These are phyloP conservation scores for Lasiodiplodia sp. DNA, from an alignment of 2,329 filamentous ascomycete genomes.

Conservation along the genomic window DNA sequence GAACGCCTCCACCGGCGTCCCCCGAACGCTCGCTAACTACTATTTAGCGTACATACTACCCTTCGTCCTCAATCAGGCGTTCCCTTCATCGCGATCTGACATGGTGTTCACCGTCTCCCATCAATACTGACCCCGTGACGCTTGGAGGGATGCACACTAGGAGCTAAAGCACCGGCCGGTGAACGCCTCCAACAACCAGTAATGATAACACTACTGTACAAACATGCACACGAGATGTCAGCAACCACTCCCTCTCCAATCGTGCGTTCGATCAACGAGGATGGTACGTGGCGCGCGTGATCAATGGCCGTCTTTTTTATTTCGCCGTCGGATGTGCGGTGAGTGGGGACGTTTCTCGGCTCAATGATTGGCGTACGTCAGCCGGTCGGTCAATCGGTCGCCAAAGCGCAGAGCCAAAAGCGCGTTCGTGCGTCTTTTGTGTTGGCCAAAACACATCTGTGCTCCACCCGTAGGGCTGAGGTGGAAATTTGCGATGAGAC, in stretches of 20 bases:
- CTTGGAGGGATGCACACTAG: neutral
- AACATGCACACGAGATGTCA: neutral
- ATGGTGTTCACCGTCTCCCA: neutral
- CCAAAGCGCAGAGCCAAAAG: neutral
- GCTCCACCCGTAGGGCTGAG: conserved; percentile 13
- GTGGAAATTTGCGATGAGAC: neutral
- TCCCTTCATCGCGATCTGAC: neutral
- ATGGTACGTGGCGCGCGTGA: conserved; percentile 1
- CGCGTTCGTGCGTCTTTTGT: neutral
- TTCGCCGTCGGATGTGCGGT: neutral
- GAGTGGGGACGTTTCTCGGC: neutral
- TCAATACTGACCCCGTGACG: neutral
- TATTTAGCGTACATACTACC: neutral
- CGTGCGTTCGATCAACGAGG: neutral
- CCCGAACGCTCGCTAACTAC: neutral
- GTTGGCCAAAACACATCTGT: conserved; percentile 2
- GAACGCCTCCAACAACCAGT: neutral
- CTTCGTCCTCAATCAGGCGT: neutral
- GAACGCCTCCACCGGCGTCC: neutral
- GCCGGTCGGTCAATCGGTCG: neutral
- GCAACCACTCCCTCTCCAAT: neutral
- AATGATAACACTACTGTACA: neutral
- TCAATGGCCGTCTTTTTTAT: neutral
- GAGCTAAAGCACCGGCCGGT: neutral
- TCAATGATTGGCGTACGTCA: neutral